Percentiles rank a stretch among this genome's conserved stretches.
Conservation (phyloP, 345 rosid genomes). For the Pistacia atlantica region DNA sequence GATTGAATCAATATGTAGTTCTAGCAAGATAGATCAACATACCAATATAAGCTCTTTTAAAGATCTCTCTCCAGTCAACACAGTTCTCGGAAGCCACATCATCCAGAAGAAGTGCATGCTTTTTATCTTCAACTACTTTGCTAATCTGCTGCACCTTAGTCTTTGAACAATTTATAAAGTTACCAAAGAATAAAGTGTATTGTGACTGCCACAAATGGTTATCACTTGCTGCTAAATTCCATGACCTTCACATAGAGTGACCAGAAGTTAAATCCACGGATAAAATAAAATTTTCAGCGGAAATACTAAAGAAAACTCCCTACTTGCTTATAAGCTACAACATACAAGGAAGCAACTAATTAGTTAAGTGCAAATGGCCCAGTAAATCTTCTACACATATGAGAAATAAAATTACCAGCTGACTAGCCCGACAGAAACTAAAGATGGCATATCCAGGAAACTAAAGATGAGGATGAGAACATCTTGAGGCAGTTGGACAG, state of each 20-base stretch:
- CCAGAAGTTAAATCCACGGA: conserved; percentile 11
- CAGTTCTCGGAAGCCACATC: conserved; percentile 10
- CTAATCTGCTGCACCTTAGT: conserved; percentile 2
- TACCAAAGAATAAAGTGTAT: conserved; percentile 41
- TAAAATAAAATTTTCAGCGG: background rate
- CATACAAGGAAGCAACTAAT: background rate
- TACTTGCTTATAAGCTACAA: conserved; percentile 1
- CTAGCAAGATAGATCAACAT: conserved; percentile 8
- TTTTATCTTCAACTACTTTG: conserved; percentile 7
- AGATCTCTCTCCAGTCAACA: conserved; percentile 65
- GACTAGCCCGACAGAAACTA: conserved; percentile 57
- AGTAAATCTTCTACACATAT: background rate
- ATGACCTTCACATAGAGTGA: conserved; percentile 56
- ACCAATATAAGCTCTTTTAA: conserved; percentile 57
- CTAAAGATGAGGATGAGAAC: conserved; percentile 63
- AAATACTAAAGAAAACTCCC: background rate
- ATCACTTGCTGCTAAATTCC: conserved; percentile 70
- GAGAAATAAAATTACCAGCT: conserved; percentile 52
- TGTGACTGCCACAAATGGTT: conserved; percentile 58
- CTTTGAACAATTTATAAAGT: conserved; percentile 19
- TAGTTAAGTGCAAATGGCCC: background rate
- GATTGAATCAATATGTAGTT: background rate
- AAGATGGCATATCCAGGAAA: conserved; percentile 63
- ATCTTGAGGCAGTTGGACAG: conserved; percentile 69
- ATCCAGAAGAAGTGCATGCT: background rate